A percentile compares a stretch with the other conserved stretches of the same genome.
Conservation (phyloP, 208 protist genomes). For the Vickermania spadyakhi region DNA sequence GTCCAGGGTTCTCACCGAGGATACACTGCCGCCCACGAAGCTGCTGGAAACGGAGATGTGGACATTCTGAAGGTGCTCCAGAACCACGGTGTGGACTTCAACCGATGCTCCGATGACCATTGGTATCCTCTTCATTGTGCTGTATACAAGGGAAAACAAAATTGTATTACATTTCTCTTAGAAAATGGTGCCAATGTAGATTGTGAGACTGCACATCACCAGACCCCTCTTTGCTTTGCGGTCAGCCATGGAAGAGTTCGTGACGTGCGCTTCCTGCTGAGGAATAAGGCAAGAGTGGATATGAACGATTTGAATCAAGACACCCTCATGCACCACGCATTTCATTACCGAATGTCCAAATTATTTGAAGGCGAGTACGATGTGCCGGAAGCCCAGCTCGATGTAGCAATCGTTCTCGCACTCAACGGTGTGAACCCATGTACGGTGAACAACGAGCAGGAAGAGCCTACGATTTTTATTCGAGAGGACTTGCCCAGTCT, state of each 20-base stretch:
- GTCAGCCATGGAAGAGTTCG: conserved; percentile 32
- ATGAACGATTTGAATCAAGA: conserved; percentile 24
- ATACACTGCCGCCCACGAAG: conserved; percentile 51
- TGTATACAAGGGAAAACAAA: conserved; percentile 30
- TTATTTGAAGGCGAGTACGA: conserved; percentile 45
- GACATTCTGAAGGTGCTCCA: conserved; percentile 25
- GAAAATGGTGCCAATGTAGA: conserved; percentile 41
- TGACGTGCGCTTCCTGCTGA: conserved; percentile 34
- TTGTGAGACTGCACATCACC: conserved; percentile 16
- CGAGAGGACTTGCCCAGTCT: conserved; percentile 25
- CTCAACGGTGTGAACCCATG: conserved; percentile 20
- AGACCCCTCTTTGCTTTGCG: conserved; percentile 44
- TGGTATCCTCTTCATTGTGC: conserved; percentile 59
- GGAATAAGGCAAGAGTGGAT: conserved; percentile 18
- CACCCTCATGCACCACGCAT: conserved; percentile 44
- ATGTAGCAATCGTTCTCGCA: conserved; percentile 42
- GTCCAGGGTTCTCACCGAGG: conserved; percentile 26
- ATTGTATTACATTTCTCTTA: conserved; percentile 23
- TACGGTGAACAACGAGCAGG: conserved; percentile 18
- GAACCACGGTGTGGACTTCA: conserved; percentile 20
- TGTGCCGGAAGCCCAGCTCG: conserved; percentile 47
- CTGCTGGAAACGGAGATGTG: conserved; percentile 21
- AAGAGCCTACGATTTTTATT: conserved; percentile 20
- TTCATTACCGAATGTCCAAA: conserved; percentile 44
- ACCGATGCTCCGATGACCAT: conserved; percentile 22